These are phyloP conservation scores for Bipolaris sorokiniana DNA, from an alignment of 2,329 filamentous ascomycete genomes.

Conservation along the genomic window DNA sequence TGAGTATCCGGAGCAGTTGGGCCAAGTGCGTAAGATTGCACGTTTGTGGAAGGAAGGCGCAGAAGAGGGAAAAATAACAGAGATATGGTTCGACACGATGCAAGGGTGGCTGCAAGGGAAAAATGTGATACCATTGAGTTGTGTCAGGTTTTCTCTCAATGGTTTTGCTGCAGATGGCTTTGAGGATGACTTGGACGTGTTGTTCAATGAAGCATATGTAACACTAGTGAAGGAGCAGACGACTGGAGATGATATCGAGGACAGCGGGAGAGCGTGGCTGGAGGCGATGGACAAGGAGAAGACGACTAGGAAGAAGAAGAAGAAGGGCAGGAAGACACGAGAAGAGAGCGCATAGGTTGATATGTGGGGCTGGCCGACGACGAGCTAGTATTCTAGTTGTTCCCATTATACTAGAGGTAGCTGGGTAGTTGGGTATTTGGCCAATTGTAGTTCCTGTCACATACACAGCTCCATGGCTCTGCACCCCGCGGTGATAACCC, in stretches of 20 bases:
- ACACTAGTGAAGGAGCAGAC: constrained; percentile 6
- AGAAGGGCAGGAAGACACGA: constrained; percentile 2
- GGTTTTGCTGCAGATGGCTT: constrained; percentile 3
- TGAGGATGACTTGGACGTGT: background rate
- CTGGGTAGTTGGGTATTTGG: too few relatives aligned
- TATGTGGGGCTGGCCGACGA: too few relatives aligned
- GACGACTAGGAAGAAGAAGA: constrained; percentile 19
- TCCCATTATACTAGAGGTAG: too few relatives aligned
- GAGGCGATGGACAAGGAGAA: constrained; percentile 21
- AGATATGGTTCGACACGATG: constrained; percentile 19
- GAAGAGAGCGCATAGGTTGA: background rate
- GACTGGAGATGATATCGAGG: constrained; percentile 9
- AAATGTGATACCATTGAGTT: constrained; percentile 15
- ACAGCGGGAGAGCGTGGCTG: constrained; percentile 11
- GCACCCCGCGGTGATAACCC: background rate
- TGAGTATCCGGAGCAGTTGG: background rate
- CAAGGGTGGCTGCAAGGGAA: constrained; percentile 4
- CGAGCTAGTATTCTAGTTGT: too few relatives aligned
- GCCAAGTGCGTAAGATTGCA: background rate
- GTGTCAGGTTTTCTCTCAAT: constrained; percentile 6
- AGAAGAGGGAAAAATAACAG: constrained; percentile 1
- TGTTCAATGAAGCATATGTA: constrained; percentile 7
- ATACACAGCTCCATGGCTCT: background rate
- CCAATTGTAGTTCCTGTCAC: background rate
- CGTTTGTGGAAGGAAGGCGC: background rate